Base-by-base conservation (phyloP, 352 stramenopile species). In the Pythium biforme region DNA sequence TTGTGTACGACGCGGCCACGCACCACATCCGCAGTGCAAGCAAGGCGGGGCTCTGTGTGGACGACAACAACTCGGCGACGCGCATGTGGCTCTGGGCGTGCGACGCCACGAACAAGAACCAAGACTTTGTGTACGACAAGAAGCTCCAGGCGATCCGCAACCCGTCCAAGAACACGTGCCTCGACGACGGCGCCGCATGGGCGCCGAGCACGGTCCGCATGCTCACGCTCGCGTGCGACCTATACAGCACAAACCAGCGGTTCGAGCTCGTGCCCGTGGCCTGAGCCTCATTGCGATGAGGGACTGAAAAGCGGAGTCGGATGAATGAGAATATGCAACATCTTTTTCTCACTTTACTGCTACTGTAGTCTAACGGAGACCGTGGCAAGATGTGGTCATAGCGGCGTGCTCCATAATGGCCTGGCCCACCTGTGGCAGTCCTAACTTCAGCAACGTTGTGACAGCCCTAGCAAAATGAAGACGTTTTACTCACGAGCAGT, bases 181-280 rank as follows among this genome's bases (percentile, higher is more conserved):
- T 57, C 8, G 58, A 64, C 48, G 58, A 64, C 27, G 58, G 58
- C 34, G 58, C 48, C 25, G 26, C 56, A 37, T 7, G 17, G 45
- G 17, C 55, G 55, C 34, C 20, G 27, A 41, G 15, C 34, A 41
- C 22, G 12, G 41, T 68, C 14, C 72, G 57, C 39, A 62, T 47
- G 17, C 59, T 56, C 31, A 48, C 63, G 29, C 52, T 20, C 26
- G 25, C 46, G 14, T 71, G 59, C 53, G 46, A 68, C 20, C 27
- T 51, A 33, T 46, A 37, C 53, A 71, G 59, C 39, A 12, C 19
- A 52, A 79, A 78, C 48, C 74, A 81, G 50, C 68, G 72, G 40
- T 81, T 75, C 26, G 34, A 41, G 12, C 14, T 41, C 2, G 34
- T 41, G 34, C 34, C 34, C 7, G 34, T 41, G 5, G 29, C 10